Percentiles rank a stretch among this genome's conserved stretches.
Evolutionary conservation across 2,329 filamentous ascomycete species (phyloP).

Genomic region (Sarocladium brachiariae): DNA sequence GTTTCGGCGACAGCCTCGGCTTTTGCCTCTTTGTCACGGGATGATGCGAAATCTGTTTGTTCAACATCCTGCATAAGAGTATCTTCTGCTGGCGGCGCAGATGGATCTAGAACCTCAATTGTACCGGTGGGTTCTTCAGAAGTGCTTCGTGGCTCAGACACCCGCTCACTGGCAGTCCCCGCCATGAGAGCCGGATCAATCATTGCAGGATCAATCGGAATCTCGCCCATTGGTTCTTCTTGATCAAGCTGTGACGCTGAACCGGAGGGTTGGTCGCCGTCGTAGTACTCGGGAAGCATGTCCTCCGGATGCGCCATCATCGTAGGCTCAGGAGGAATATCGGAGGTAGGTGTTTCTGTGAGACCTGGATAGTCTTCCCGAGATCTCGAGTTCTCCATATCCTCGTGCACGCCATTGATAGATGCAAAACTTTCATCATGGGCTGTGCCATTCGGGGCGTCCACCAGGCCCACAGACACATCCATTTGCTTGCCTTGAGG

Average conservation of each 20-base stretch:
- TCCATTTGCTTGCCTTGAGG: slow-evolving; percentile 1
- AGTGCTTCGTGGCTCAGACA: slow-evolving; percentile 4
- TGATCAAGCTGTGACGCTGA: background rate
- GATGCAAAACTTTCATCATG: background rate
- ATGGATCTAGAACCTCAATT: background rate
- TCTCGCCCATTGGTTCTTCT: slow-evolving; percentile 4
- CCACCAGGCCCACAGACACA: background rate
- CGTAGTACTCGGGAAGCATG: slow-evolving; percentile 1
- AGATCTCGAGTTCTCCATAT: background rate
- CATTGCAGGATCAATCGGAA: slow-evolving; percentile 9
- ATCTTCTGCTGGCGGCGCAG: background rate
- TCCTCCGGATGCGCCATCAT: background rate
- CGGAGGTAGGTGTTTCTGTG: slow-evolving; percentile 1
- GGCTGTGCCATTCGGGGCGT: slow-evolving; percentile 1
- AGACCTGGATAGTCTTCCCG: slow-evolving; percentile 6
- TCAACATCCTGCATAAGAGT: background rate
- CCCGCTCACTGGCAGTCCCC: background rate
- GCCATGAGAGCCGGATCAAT: slow-evolving; percentile 7
- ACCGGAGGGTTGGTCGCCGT: background rate
- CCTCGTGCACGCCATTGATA: background rate
- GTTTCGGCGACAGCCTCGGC: background rate
- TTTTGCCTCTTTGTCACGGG: background rate
- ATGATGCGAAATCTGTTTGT: background rate
- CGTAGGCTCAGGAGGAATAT: slow-evolving; percentile 2
- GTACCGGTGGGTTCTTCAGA: slow-evolving; percentile 5